Percentiles rank a stretch among this genome's conserved stretches.
Conservation (phyloP, 768 basidiomycete genomes). For the Amanita jacksonii region DNA sequence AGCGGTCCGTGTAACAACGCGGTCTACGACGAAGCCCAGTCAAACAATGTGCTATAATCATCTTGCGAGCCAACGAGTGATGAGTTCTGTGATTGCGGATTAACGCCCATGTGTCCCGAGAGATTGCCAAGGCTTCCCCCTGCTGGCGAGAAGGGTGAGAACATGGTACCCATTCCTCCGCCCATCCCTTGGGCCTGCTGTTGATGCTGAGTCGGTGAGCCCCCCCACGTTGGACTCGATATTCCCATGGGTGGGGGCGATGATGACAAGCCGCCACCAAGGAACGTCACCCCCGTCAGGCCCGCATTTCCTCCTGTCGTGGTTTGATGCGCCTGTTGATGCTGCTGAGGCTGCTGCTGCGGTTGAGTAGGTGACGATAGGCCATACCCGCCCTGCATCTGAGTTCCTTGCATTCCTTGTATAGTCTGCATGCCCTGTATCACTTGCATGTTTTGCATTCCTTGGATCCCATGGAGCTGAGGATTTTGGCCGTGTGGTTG, state of each 20-base stretch:
- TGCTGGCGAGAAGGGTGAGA: conserved; percentile 20
- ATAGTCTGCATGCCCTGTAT: conserved; percentile 14
- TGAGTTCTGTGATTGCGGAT: conserved; percentile 30
- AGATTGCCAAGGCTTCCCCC: conserved; percentile 19
- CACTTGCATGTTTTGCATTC: conserved; percentile 18
- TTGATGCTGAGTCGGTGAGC: conserved; percentile 1
- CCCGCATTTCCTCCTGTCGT: conserved; percentile 7
- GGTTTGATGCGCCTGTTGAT: conserved; percentile 11
- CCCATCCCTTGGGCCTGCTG: neutral
- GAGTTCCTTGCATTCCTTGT: conserved; percentile 16
- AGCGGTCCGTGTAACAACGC: too few relatives aligned
- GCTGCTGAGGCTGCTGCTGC: conserved; percentile 8
- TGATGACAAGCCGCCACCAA: conserved; percentile 2
- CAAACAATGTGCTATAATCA: conserved; percentile 35
- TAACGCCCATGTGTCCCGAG: conserved; percentile 42
- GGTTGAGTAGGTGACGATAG: conserved; percentile 7
- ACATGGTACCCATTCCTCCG: conserved; percentile 2
- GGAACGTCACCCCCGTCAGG: neutral
- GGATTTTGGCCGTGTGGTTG: conserved; percentile 20
- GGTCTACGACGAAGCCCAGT: conserved; percentile 34
- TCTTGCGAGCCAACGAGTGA: conserved; percentile 6
- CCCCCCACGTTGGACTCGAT: conserved; percentile 4
- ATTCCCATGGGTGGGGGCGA: conserved; percentile 7
- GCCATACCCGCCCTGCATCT: conserved; percentile 15
- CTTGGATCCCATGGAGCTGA: conserved; percentile 19